Conservation (phyloP, 305 asterid genomes). For the Fraxinus platypoda region DNA sequence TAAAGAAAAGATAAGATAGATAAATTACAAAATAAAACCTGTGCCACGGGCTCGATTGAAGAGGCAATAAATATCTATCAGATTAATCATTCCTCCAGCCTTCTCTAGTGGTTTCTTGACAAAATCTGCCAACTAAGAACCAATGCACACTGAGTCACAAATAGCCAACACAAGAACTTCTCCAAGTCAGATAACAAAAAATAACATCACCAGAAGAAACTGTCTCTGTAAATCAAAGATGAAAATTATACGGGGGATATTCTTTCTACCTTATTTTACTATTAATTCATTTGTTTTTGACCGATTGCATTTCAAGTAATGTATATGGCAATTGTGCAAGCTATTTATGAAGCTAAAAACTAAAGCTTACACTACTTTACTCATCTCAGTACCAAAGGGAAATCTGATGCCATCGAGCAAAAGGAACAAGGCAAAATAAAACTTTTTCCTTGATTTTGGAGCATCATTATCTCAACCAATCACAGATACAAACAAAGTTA, state of each 20-base stretch:
- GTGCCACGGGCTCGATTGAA: slow-evolving; percentile 99
- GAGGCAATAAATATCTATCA: slow-evolving; percentile 87
- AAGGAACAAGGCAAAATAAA: not conserved
- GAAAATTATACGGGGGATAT: not conserved
- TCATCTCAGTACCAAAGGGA: not conserved
- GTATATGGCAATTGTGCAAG: not conserved
- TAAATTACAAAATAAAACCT: slow-evolving; percentile 42
- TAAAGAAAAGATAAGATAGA: slow-evolving; percentile 3
- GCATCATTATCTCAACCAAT: not conserved
- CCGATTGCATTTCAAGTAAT: not conserved
- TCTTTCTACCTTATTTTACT: slow-evolving; percentile 14
- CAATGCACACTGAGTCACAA: slow-evolving; percentile 25
- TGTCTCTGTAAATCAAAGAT: not conserved
- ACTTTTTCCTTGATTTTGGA: not conserved
- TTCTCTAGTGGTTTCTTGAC: slow-evolving; percentile 78
- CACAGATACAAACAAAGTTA: not conserved
- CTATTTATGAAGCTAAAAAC: not conserved
- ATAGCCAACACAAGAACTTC: slow-evolving; percentile 16
- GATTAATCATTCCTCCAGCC: slow-evolving; percentile 91
- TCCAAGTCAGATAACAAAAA: not conserved
- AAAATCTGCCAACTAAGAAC: slow-evolving; percentile 86
- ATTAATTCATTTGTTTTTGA: not conserved
- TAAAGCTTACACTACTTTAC: not conserved
- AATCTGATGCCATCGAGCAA: not conserved
- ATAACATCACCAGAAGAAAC: slow-evolving; percentile 2